phyloP scores from a whole-genome alignment of 139 green algal genomes.

The Protoeuglena noctilucae region DNA sequence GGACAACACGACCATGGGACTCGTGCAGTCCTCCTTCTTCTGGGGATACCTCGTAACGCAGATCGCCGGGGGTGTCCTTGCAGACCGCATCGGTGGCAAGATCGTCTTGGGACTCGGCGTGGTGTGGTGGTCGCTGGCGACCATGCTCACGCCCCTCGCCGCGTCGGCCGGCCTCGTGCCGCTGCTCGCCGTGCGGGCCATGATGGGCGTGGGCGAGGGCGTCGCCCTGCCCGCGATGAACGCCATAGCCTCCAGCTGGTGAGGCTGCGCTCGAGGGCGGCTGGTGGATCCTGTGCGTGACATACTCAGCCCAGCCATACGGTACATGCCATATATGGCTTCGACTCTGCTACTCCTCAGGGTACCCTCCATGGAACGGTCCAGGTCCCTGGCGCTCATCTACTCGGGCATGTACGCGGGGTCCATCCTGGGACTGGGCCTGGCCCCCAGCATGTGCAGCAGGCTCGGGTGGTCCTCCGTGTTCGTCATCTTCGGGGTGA shows the following conservation, averaged over 20 bases:
- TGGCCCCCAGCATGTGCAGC: slow-evolving; percentile 40
- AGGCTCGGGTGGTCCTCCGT: slow-evolving; percentile 69
- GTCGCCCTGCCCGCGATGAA: slow-evolving; percentile 99
- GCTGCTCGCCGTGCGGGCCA: slow-evolving; percentile 59
- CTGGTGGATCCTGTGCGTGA: neutral
- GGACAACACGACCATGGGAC: slow-evolving; percentile 60
- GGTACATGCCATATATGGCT: neutral
- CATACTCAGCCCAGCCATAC: no score
- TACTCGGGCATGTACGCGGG: slow-evolving; percentile 94
- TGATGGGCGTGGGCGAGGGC: slow-evolving; percentile 93
- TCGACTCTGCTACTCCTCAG: slow-evolving; percentile 34
- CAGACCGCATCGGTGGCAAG: slow-evolving; percentile 83
- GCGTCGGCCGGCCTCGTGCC: slow-evolving; percentile 53
- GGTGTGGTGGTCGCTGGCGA: slow-evolving; percentile 83
- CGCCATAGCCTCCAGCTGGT: slow-evolving; percentile 76
- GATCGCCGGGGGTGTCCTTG: slow-evolving; percentile 77
- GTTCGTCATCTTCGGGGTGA: slow-evolving; percentile 81
- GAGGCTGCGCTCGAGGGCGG: neutral
- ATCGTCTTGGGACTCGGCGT: slow-evolving; percentile 84
- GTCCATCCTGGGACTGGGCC: slow-evolving; percentile 62
- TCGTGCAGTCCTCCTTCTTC: slow-evolving; percentile 97
- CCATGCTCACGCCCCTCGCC: slow-evolving; percentile 72
- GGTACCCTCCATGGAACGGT: slow-evolving; percentile 73
- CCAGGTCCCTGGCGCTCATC: slow-evolving; percentile 71
- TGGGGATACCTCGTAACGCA: slow-evolving; percentile 75